A percentile compares a stretch with the other conserved stretches of the same genome.
phyloP scores from a whole-genome alignment of 2,329 filamentous ascomycete genomes.

The Mycogone perniciosa region DNA sequence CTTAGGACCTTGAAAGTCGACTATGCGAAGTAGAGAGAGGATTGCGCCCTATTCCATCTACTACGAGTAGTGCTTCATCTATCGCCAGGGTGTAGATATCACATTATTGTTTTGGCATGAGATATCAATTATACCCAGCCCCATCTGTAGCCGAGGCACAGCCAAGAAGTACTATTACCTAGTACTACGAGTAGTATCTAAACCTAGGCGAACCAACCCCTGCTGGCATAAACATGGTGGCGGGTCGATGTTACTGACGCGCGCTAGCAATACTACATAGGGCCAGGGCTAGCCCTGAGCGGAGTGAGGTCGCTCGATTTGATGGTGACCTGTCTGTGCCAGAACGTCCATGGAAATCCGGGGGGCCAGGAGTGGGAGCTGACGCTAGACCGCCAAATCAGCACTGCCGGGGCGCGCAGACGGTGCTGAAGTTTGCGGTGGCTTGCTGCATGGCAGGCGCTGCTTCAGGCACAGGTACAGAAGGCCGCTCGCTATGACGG shows the following conservation, averaged over 20 bases:
- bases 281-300: slow-evolving; percentile 7
- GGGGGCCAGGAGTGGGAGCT: not conserved
- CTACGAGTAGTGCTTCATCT: too few relatives aligned
- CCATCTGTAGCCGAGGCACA: too few relatives aligned
- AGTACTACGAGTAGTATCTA: too few relatives aligned
- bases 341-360: not conserved
- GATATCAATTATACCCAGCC: too few relatives aligned
- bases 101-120: too few relatives aligned
- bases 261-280: not conserved
- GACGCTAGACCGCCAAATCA: slow-evolving; percentile 3
- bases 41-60: too few relatives aligned
- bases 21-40: too few relatives aligned
- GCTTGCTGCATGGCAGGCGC: not conserved
- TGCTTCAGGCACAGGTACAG: too few relatives aligned
- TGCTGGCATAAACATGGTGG: not conserved
- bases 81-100: too few relatives aligned
- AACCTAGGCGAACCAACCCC: too few relatives aligned
- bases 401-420: slow-evolving; percentile 4
- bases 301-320: not conserved
- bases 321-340: not conserved
- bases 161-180: too few relatives aligned
- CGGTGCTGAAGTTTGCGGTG: not conserved
- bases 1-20: too few relatives aligned
- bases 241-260: not conserved
- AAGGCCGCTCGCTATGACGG: not conserved